Percentiles rank a stretch among this genome's conserved stretches.
These are phyloP conservation scores for Sisymbrium altissimum DNA, from an alignment of 345 rosid genomes.

Conservation along the genomic window DNA sequence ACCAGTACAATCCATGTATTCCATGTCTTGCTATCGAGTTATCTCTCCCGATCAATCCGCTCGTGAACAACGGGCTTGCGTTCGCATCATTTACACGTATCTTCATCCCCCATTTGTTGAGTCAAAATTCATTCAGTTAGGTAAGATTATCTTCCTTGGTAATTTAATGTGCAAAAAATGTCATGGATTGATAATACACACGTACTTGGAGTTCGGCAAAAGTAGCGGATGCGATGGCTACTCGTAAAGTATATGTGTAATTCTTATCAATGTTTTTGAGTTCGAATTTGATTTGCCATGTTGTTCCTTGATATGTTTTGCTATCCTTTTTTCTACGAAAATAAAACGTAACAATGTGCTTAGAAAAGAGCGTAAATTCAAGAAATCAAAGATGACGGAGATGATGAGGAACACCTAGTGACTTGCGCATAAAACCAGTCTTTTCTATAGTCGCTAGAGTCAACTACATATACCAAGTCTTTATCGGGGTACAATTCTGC, in stretches of 20 bases:
- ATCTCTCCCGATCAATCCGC: slow-evolving; percentile 72
- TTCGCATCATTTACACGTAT: slow-evolving; percentile 56
- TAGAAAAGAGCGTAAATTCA: not conserved
- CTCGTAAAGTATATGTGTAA: slow-evolving; percentile 48
- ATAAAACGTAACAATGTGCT: not conserved
- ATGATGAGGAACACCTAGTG: slow-evolving; percentile 44
- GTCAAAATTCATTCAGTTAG: not conserved
- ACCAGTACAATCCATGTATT: slow-evolving; percentile 83
- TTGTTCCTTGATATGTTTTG: slow-evolving; percentile 49
- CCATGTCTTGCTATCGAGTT: slow-evolving; percentile 91
- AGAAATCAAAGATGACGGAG: not conserved
- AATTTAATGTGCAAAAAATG: not conserved
- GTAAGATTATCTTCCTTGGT: not conserved
- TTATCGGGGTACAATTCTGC: slow-evolving; percentile 61
- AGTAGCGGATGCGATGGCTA: slow-evolving; percentile 79
- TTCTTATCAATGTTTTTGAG: slow-evolving; percentile 38
- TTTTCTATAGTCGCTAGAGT: slow-evolving; percentile 55
- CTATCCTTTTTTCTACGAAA: slow-evolving; percentile 40
- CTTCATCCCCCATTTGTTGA: slow-evolving; percentile 28
- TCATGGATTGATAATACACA: not conserved
- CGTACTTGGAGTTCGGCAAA: slow-evolving; percentile 66
- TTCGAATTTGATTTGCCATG: slow-evolving; percentile 74
- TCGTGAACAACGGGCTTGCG: slow-evolving; percentile 50
- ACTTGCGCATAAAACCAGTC: slow-evolving; percentile 90
- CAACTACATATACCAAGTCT: slow-evolving; percentile 68